phyloP scores from a whole-genome alignment of 257 asterid species.

The Rhazya stricta region DNA sequence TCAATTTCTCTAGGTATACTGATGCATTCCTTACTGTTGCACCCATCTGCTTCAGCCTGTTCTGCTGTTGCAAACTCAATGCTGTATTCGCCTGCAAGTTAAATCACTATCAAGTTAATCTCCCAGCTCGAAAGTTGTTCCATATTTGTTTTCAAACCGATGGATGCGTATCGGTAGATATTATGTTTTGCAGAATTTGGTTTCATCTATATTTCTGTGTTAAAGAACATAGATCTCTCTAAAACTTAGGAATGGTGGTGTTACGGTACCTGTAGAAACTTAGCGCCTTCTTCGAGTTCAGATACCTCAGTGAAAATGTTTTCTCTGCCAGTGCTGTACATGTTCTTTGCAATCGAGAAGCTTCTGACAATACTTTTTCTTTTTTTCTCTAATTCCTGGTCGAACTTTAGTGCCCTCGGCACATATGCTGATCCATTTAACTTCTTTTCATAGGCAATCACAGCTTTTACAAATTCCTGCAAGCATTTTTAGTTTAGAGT shows the following conservation, averaged over 20 bases:
- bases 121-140: too few species aligned
- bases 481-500: too few species aligned
- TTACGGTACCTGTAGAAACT: conserved; percentile 62
- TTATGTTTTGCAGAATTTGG: too few species aligned
- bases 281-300: conserved; percentile 66
- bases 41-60: conserved; percentile 72
- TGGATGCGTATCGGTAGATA: too few species aligned
- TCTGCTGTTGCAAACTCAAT: conserved; percentile 58
- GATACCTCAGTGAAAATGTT: conserved; percentile 32
- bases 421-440: conserved; percentile 27
- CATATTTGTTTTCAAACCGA: not conserved
- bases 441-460: conserved; percentile 56
- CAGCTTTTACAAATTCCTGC: conserved; percentile 71
- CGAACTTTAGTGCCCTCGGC: conserved; percentile 28
- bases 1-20: conserved; percentile 40
- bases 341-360: conserved; percentile 53
- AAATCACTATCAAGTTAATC: not conserved
- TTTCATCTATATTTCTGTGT: too few species aligned
- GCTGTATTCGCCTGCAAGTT: conserved; percentile 53
- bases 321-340: conserved; percentile 27
- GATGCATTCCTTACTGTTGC: conserved; percentile 70
- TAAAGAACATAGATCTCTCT: too few species aligned
- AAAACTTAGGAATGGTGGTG: too few species aligned
- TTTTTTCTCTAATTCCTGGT: conserved; percentile 43
- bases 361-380: conserved; percentile 42